Conservation (phyloP, 768 basidiomycete genomes). For the Russula foetens region DNA sequence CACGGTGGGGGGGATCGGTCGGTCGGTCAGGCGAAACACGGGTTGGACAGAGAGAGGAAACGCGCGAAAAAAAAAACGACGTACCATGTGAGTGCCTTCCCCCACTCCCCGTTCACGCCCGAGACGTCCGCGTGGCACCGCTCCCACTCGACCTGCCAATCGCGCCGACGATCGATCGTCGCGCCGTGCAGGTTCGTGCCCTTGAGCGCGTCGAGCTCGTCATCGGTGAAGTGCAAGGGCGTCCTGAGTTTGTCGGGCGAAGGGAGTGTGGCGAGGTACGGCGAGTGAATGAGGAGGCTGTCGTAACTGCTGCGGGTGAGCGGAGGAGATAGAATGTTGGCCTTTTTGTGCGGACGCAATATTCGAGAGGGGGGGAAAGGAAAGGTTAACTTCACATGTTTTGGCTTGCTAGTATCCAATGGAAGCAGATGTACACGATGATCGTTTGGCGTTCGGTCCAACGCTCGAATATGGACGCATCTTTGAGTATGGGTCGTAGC, state of each 20-base stretch:
- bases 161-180: slow-evolving; percentile 51
- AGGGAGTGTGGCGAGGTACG: slow-evolving; percentile 69
- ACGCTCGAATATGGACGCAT: slow-evolving; percentile 22
- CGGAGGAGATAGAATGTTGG: not conserved
- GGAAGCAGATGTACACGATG: slow-evolving; percentile 56
- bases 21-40: too few relatives aligned
- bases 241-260: slow-evolving; percentile 48
- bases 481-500: slow-evolving; percentile 34
- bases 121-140: slow-evolving; percentile 40
- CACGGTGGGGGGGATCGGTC: too few relatives aligned
- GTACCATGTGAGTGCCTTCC: slow-evolving; percentile 58
- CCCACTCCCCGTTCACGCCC: slow-evolving; percentile 34
- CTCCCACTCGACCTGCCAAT: slow-evolving; percentile 58
- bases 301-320: slow-evolving; percentile 7
- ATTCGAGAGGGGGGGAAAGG: not conserved
- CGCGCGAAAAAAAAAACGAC: too few relatives aligned
- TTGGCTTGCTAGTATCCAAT: slow-evolving; percentile 44
- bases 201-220: slow-evolving; percentile 57
- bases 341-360: not conserved
- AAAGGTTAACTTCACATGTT: slow-evolving; percentile 27
- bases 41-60: too few relatives aligned
- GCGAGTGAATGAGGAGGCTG: slow-evolving; percentile 32
- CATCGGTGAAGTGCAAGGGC: slow-evolving; percentile 57
- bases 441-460: slow-evolving; percentile 65
- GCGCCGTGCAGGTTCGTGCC: slow-evolving; percentile 82